Base-by-base conservation (phyloP, 169 alveolate species). In the Sarcocystis neurona region DNA sequence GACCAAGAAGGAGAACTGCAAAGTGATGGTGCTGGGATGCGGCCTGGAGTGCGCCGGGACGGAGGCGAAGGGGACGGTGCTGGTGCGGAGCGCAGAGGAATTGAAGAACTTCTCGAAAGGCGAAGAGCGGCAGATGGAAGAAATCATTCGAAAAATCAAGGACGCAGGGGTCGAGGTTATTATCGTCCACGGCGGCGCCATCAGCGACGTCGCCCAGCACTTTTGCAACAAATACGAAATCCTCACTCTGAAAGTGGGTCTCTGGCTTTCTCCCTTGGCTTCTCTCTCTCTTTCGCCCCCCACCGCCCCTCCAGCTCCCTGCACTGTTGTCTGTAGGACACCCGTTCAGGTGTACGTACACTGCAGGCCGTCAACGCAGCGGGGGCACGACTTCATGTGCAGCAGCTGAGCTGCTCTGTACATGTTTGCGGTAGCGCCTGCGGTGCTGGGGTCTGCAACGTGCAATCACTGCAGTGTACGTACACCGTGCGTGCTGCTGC, bases 21-120 rank as follows among this genome's bases (percentile, higher is more conserved):
- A 97, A 89, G 99, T 98, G 50, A 97, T 98, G 92, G 98, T 98
- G 46, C 95, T 97, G 85, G 98, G 98, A 90, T 97, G 99, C 89
- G 99, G 99, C 68, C 94, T 99, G 37, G 99, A 99, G 89, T 94
- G 90, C 66, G 46, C 91, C 5, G 74, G 96, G 44, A 98, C 99
- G 27, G 99, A 99, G 90, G 98, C 99, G 30, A 98, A 98, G 94
- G 99, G 99, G 91, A 98, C 99, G 6, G 99, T 99, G 39, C 96
- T 98, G 50, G 92, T 99, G 58, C 97, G 97, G 92, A 98, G 96
- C 41, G 99, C 99, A 23, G 98, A 97, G 88, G 99, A 99, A 85
- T 96, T 97, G 80, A 85, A 91, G 91, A 89, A 90, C 87, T 93
- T 92, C 84, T 89, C 93, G 41, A 93, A 93, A 94, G 94, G 94